phyloP scores from a whole-genome alignment of 257 asterid species.

The Haberlea rhodopensis region DNA sequence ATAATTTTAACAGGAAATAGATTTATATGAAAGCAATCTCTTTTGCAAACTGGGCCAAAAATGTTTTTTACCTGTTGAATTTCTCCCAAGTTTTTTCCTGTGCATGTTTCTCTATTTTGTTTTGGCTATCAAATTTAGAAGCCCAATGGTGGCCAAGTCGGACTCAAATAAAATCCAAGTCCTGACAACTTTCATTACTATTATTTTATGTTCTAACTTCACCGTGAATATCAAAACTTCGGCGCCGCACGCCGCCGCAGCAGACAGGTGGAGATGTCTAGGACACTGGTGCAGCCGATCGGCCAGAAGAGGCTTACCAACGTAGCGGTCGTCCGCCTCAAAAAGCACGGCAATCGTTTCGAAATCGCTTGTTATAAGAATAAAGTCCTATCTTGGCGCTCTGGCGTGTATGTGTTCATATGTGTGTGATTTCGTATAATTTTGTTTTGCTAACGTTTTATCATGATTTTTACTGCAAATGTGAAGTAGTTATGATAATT shows the following conservation, averaged over 20 bases:
- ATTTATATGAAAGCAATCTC: too few species aligned
- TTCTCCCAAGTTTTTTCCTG: too few species aligned
- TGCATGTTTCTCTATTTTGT: too few species aligned
- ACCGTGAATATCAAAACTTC: too few species aligned
- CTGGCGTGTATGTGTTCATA: constrained; percentile 52
- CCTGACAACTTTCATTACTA: too few species aligned
- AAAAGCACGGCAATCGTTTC: constrained; percentile 80
- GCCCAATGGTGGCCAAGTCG: too few species aligned
- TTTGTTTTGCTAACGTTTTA: neutral
- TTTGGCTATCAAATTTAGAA: too few species aligned
- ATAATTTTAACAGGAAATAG: too few species aligned
- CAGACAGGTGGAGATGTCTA: constrained; percentile 57
- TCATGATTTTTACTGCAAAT: constrained; percentile 9
- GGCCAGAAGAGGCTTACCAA: constrained; percentile 95
- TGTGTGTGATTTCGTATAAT: neutral
- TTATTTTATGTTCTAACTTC: too few species aligned
- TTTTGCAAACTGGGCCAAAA: too few species aligned
- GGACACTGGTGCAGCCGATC: constrained; percentile 76
- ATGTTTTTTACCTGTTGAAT: too few species aligned
- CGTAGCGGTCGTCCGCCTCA: constrained; percentile 95
- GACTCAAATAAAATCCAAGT: too few species aligned
- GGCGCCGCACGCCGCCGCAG: constrained; percentile 16
- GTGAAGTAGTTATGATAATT: neutral
- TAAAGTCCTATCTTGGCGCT: constrained; percentile 96
- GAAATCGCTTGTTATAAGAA: constrained; percentile 98